Evolutionary conservation across 768 basidiomycete species (phyloP).

Genomic region (Megacollybia marginata): DNA sequence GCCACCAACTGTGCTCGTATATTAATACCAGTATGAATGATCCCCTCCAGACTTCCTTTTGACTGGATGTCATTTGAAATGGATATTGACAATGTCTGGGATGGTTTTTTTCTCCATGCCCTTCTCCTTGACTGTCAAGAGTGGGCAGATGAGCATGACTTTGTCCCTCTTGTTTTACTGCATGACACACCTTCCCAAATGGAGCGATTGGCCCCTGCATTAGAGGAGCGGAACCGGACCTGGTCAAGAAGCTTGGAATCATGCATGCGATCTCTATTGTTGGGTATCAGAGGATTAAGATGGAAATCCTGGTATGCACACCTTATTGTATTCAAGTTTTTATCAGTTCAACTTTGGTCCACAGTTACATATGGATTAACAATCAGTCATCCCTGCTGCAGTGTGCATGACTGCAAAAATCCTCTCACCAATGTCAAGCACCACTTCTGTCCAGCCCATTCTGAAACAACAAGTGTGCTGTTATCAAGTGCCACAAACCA

Average conservation of each 20-base stretch:
- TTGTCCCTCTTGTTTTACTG: not conserved
- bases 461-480: constrained; percentile 4
- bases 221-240: not conserved
- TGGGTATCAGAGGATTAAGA: constrained; percentile 6
- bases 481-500: constrained; percentile 1
- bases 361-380: constrained; percentile 17
- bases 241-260: no score
- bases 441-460: constrained; percentile 10
- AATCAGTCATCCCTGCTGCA: constrained; percentile 19
- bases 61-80: not conserved
- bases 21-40: not conserved
- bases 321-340: constrained; percentile 22
- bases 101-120: not conserved
- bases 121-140: not conserved
- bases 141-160: not conserved
- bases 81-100: no score
- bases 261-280: constrained; percentile 20
- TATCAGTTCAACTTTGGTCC: constrained; percentile 1
- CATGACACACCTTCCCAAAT: not conserved
- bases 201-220: not conserved
- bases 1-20: not conserved
- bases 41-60: not conserved
- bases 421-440: constrained; percentile 8
- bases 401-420: constrained; percentile 14
- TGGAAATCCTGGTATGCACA: constrained; percentile 5